Base-by-base conservation (phyloP, 2,329 filamentous ascomycete genomes). In the Aspergillus sp. region DNA sequence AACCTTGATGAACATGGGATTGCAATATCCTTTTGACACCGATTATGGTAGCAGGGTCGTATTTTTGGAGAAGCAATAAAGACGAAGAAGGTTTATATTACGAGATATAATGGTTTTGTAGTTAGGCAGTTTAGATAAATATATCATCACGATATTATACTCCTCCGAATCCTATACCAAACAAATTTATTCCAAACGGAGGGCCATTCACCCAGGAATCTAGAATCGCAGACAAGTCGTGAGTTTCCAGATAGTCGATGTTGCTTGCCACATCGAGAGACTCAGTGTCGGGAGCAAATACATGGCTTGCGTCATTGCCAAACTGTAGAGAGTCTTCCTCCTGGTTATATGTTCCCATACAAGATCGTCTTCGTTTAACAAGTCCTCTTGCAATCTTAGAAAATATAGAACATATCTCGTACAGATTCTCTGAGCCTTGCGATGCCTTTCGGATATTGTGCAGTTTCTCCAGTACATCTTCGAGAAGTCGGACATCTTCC, bases 1-100 rank as follows among this genome's bases (percentile, higher is more conserved):
- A 7, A 83, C 78, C 6, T 66, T 84, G 54, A 83, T 84, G 78
- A 83, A 81, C 49, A 69, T 70, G 1, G 82, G 81, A 0, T 54
- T 85, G 32, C 78, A 82, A 60, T 69, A 74, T 58, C 51, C 61
- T 5, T 76, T 81, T 50, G 53, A 64, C 1, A 66, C 62, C 0
- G 79, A 83, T 50, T 82, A 79, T 49, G 71, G 78, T 49, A 84
- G 81, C 50, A 71, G 69, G 50, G 63, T 84, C 28, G 68, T 83
- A 5, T 71, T 78, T 41, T 52, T 85, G 44, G 69, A 79, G 50
- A 80, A 61, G 56, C 48, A 64, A 44, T 73, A 40, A 19, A 19
- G 2, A 4, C 19, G 19, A 19, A 4, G 19, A 2, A 19, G 19
- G 19, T 19, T 19, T 19, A 19, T 19, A 4, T 19, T 19, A 19